Base-by-base conservation (phyloP, 2,329 filamentous ascomycete genomes). In the Talaromyces verruculosus region DNA sequence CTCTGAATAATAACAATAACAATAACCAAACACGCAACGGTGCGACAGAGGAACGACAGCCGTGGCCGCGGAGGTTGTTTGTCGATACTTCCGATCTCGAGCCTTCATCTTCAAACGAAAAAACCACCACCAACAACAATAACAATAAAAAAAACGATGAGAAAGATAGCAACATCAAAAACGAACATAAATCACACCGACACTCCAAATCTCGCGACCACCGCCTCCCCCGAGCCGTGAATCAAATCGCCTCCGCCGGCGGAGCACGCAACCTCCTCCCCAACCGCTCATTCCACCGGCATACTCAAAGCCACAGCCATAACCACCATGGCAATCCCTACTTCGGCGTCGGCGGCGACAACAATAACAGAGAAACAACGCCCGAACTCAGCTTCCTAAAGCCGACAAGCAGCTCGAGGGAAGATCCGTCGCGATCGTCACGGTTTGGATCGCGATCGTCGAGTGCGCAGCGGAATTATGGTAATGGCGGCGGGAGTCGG, bases 371-470 rank as follows among this genome's bases (percentile, higher is more conserved):
- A 47, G 19, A 47, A 13, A 53, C 7, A 10, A 68, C 69, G 11
- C 72, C 49, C 5, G 72, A 76, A 43, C 69, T 75, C 68, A 71
- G 72, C 8, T 65, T 78, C 13, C 67, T 78, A 53, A 70, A 71
- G 35, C 76, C 76, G 1, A 41, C 33, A 13, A 64, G 67, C 1
- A 75, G 47, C 47, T 28, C 74, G 0, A 70, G 41, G 1, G 30
- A 69, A n/a, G 76, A 77, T 47, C 73, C 75, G 15, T 75, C 70
- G 22, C 69, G 72, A 49, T 74, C 75, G 22, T 72, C 72, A 3
- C 19, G 11, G 45, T 77, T 73, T 73, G 74, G 73, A 5, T 77
- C 77, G 19, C 73, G 74, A 6, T 77, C 75, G 1, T 74, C 75
- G 6, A 70, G 69, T 41, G 68, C 67, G 0, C 51, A 72, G 25